Conservation (phyloP, 176 grass and related monocot species). For the Zoysia japonica region DNA sequence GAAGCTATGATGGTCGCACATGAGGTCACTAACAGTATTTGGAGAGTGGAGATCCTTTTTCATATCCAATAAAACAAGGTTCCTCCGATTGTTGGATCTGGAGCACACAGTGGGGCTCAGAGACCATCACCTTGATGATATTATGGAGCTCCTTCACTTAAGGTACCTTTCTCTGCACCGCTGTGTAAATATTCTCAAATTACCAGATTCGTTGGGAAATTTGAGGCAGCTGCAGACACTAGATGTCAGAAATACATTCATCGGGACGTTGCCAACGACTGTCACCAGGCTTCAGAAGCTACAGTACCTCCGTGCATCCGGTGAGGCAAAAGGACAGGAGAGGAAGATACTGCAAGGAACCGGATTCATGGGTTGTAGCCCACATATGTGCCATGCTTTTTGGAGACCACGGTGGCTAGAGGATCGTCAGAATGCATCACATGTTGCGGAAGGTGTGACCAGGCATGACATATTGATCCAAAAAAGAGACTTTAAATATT, state of each 20-base stretch:
- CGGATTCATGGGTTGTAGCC: too few species aligned
- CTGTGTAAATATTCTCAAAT: neutral
- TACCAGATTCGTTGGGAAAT: constrained; percentile 4
- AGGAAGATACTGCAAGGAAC: too few species aligned
- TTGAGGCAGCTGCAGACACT: neutral
- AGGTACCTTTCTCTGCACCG: constrained; percentile 26
- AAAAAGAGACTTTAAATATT: neutral
- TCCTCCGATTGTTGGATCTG: constrained; percentile 45
- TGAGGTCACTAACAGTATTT: constrained; percentile 36
- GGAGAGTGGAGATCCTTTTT: neutral
- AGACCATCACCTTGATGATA: neutral
- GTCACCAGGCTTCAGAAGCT: neutral
- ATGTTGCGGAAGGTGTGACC: neutral
- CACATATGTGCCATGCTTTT: too few species aligned
- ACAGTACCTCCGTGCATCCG: neutral
- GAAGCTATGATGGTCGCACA: constrained; percentile 26
- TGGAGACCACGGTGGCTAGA: too few species aligned
- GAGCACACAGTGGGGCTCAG: neutral
- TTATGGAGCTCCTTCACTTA: constrained; percentile 21
- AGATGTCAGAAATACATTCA: neutral
- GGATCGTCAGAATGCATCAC: too few species aligned
- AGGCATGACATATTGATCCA: neutral
- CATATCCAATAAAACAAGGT: constrained; percentile 1
- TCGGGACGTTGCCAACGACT: neutral
- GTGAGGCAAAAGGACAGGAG: too few species aligned